Evolutionary conservation across 495 filamentous ascomycete genomes (phyloP), one percentile per base, ranked within the genome.

Genomic region (Penicillium arizonense): DNA sequence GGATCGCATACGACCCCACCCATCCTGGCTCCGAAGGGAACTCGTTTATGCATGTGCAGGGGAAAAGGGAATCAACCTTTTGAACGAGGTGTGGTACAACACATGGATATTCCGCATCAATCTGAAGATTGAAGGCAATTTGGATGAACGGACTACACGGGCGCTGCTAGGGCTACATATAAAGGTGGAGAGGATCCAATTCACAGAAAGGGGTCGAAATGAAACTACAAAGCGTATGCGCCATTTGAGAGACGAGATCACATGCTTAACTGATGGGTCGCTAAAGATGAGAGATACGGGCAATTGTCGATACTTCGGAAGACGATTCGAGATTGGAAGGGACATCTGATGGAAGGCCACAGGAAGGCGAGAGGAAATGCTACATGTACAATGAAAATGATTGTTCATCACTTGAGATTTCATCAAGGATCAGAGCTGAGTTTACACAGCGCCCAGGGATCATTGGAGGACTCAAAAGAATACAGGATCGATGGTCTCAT

Each of bases 91-190:
- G 26, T 44, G 26, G 42, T 44, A 44, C n/a, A 33, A 44, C 3
- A 44, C n/a, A 18, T 44, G 26, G 42, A 44, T 44, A 33, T 32
- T 44, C 14, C n/a, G 13, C n/a, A 44, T 44, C n/a, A 44, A 44
- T 20, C 42, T 44, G 2, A 44, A 33, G 7, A 32, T 32, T 44
- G n/a, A 44, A 3, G 26, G 28, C 6, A 16, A 12, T 44, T 33
- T 33, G 14, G 24, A 44, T 44, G 14, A 44, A 44, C 0, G 4
- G 3, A 16, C 12, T 5, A 9, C 5, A 44, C 12, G 24, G 2
- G 10, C 13, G 12, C 24, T 32, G 12, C 41, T 44, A 32, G 24
- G 41, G 21, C 16, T 32, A 32, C 12, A 44, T 16, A 44, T 44
- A n/a, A 44, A 44, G 41, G 41, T 44, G 24, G 41, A 44, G 41